Base-by-base conservation (phyloP, 805 yeast species). In the Tetrapisispora taiwanensis region DNA sequence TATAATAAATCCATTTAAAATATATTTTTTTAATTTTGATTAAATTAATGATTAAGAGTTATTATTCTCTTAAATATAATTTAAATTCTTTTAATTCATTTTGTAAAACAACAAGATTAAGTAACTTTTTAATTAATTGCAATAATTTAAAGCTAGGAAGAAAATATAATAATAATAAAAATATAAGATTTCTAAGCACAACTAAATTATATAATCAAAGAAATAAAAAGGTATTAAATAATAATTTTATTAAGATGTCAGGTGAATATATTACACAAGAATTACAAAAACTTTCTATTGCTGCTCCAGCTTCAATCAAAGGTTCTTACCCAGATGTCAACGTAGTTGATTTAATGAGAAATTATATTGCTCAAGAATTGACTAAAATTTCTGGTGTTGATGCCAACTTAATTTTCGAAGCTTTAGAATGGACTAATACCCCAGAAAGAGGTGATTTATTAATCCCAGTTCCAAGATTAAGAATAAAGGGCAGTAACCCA, bases 361-460 rank as follows among this genome's bases (percentile, higher is more conserved):
- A 88, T 64, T 87, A 85, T 67, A 85, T 92, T 63, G 70, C 95
- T 41, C 74, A 76, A 50, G 90, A 89, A 61, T 73, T 92, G 47
- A 72, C 83, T 47, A 70, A 73, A 52, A 68, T 92, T 53, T 74
- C 94, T 17, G 82, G 81, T 31, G 94, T 88, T 34, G 83, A 81
- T 47, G 67, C 74, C 45, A 67, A 69, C 3, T 62, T 87, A 41
- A 85, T 89, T 50, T 85, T 73, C 65, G 84, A 87, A 46, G 87
- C 95, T 31, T 73, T 92, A 57, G 97, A 92, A 66, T 77, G 90
- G 73, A 87, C 96, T 19, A 72, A 75, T 51, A 81, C 88, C 34
- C 68, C 84, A 53, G 96, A 88, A 48, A 82, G 90, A 45, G 98
- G 97, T 60, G 98, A 92, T 65, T 73, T 92, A 56, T 74, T 90